Evolutionary conservation across 441 rosid species (phyloP), one percentile per base, ranked within the genome.

Genomic region (Mallotus repandus): DNA sequence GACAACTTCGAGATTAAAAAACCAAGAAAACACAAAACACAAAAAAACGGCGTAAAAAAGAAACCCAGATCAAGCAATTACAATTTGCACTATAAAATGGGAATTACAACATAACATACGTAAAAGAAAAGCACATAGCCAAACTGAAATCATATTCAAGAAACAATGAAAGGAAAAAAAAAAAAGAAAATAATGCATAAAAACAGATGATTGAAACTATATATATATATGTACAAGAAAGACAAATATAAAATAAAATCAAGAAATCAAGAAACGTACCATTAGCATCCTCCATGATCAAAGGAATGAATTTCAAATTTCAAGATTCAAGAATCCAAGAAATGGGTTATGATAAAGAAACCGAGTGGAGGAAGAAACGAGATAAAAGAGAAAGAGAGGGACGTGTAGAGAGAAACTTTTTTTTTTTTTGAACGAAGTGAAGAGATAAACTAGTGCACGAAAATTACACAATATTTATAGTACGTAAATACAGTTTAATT

Each of bases 201-300:
- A 15, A 22, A 25, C 13, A 43, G 12, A 56, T 12, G 61, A 21
- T 15, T 5, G 32, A 1, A 25, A 25, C 29, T 25, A 25, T 25
- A 25, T 25, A 25, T 25, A 25, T 25, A 25, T 25, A 25, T 25
- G 1, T 25, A 25, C 29, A 25, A 25, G 29, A 11, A 19, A 8
- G 3, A 22, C 13, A 13, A 21, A n/a, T n/a, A n/a, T n/a, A n/a
- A n/a, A n/a, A n/a, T n/a, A 21, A 54, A 4, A 38, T 43, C 15
- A 0, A 25, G 29, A 21, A 53, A 10, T 14, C 22, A 25, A 53
- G 52, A 68, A 63, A 22, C 56, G n/a, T 67, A 81, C 86, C 80
- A 18, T 70, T 79, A 45, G 81, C 73, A 2, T 81, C 84, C 62
- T 81, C 84, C 86, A 81, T 81, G 78, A 67, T 55, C 5, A 52